Conservation (phyloP, 2,329 filamentous ascomycete genomes). For the Ambrosiella cleistominuta region DNA sequence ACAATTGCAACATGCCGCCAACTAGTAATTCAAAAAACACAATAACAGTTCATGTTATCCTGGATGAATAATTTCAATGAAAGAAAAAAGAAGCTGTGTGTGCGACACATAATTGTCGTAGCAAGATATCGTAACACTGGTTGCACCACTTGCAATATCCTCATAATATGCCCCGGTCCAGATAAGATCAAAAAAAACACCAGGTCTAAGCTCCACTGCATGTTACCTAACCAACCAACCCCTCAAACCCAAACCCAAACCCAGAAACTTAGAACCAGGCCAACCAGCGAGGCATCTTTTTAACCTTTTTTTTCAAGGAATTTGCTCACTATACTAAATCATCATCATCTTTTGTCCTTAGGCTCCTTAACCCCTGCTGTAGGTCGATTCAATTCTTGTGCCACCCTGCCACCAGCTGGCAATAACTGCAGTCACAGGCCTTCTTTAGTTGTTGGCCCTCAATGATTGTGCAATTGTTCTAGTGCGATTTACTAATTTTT, state of each 20-base stretch:
- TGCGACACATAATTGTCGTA: background rate
- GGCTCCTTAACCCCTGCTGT: background rate
- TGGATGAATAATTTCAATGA: background rate
- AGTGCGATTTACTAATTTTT: background rate
- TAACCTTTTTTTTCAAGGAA: no score
- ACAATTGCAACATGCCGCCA: background rate
- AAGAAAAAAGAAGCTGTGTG: background rate
- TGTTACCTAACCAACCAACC: background rate
- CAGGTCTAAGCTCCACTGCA: background rate
- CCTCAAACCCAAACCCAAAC: background rate
- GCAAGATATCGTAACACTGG: background rate
- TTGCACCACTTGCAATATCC: background rate
- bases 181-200: background rate
- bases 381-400: background rate
- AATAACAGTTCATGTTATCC: no score
- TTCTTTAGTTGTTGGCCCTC: background rate
- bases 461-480: background rate
- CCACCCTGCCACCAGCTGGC: background rate
- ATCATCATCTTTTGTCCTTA: background rate
- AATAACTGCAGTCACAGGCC: background rate
- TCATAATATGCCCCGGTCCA: background rate
- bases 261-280: no score
- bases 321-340: no score
- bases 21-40: no score
- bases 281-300: no score